A percentile compares a stretch with the other conserved stretches of the same genome.
Conservation (phyloP, 495 filamentous ascomycete species). For the Aspergillus ostianus region DNA sequence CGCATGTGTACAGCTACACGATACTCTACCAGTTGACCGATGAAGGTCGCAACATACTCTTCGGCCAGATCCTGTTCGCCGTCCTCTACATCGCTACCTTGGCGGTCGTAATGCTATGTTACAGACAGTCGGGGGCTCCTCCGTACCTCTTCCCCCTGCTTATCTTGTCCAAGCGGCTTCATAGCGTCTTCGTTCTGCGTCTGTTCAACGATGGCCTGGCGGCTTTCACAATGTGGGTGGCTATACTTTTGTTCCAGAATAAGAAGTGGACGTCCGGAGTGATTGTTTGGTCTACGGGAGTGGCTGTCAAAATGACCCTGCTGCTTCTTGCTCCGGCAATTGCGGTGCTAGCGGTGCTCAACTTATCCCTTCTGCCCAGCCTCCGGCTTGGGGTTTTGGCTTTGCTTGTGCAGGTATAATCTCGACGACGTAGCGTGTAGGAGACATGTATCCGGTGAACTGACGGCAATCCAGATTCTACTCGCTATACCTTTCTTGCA, state of each 20-base stretch:
- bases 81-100: constrained; percentile 73
- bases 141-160: constrained; percentile 87
- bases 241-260: constrained; percentile 73
- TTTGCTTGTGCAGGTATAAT: constrained; percentile 64
- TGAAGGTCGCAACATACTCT: constrained; percentile 69
- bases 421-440: background rate
- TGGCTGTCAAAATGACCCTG: constrained; percentile 93
- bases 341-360: constrained; percentile 68
- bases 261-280: constrained; percentile 70
- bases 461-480: constrained; percentile 42
- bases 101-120: constrained; percentile 76
- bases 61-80: constrained; percentile 79
- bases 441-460: background rate
- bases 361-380: constrained; percentile 58
- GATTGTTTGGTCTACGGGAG: constrained; percentile 68
- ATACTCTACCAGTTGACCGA: constrained; percentile 75
- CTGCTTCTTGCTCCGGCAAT: constrained; percentile 80
- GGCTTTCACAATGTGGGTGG: constrained; percentile 72
- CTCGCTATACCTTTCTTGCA: constrained; percentile 77
- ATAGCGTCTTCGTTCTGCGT: constrained; percentile 88
- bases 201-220: constrained; percentile 96
- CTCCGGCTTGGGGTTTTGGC: constrained; percentile 69
- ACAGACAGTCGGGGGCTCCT: constrained; percentile 73
- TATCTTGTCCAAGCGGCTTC: constrained; percentile 84
- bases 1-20: constrained; percentile 88